Base-by-base conservation (phyloP, 176 grass and related monocot species). In the Zoysia pacifica region DNA sequence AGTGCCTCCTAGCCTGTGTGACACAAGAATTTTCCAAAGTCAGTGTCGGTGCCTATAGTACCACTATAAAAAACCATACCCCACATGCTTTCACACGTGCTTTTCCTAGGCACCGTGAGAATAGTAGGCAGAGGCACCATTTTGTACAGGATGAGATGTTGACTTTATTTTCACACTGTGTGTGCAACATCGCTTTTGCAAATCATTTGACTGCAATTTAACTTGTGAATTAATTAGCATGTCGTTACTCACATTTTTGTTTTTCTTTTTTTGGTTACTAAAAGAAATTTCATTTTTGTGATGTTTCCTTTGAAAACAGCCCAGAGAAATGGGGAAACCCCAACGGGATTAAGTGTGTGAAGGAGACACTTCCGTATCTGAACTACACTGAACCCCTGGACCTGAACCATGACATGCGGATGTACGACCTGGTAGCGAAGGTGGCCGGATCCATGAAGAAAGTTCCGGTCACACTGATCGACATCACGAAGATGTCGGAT, bases 401-500 rank as follows among this genome's bases (percentile, higher is more conserved):
- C 13, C 47, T 95, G 3, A 63, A 85, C 71, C 86, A 88, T 1
- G 96, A 95, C 50, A 79, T 72, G 52, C 76, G 82, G 7, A 49
- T 95, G 47, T 89, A 79, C 48, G 84, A 90, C n/a, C 19, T 86
- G 64, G 96, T 86, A 1, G 76, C 62, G 7, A 86, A 69, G 3
- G 58, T 53, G 72, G 84, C 81, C 11, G 62, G 65, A 5, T 91
- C 86, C 54, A 93, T 87, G 86, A 62, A 83, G 56, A 85, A 71
- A 10, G 86, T 93, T 60, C 88, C 96, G 0, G 80, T 93, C 0
- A 66, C 78, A 2, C 62, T 95, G 78, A 82, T 99, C 46, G 89
- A 99, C 84, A 93, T 99, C 79, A 99, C 96, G 0, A 87, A 60
- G 67, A 87, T 99, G 92, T 99, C 96, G 9, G 86, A 91, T 67